These are phyloP conservation scores for Zizania palustris DNA, from an alignment of 202 grass and related monocot genomes.

Conservation along the genomic window DNA sequence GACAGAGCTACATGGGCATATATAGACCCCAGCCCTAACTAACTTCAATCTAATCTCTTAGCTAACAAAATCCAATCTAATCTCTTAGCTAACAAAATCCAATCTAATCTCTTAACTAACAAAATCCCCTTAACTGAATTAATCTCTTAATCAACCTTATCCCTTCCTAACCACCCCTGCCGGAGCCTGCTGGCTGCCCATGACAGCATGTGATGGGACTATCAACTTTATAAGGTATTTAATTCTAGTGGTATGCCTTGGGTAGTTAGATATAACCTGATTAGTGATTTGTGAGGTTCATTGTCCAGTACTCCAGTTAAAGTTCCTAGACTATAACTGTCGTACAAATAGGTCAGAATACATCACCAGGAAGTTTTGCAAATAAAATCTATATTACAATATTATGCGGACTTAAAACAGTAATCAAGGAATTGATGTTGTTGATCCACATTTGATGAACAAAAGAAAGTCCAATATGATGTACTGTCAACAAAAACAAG, in stretches of 20 bases:
- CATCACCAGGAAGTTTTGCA: neutral
- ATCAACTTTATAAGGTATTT: neutral
- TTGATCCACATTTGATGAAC: neutral
- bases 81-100: no score
- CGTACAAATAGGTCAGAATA: neutral
- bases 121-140: no score
- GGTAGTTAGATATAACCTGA: neutral
- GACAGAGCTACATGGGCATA: no score
- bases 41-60: no score
- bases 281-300: neutral
- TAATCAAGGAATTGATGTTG: neutral
- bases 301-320: neutral
- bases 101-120: no score
- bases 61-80: no score
- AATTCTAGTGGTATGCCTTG: neutral
- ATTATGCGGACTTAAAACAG: neutral
- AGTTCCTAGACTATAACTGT: neutral
- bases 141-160: no score
- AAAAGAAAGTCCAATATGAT: slow-evolving; percentile 2
- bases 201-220: neutral
- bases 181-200: no score
- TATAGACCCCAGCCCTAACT: no score
- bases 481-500: neutral
- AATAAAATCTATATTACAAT: neutral
- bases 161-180: no score